Base-by-base conservation (phyloP, 1,139 yeast genomes). In the Pichia norvegensis region DNA sequence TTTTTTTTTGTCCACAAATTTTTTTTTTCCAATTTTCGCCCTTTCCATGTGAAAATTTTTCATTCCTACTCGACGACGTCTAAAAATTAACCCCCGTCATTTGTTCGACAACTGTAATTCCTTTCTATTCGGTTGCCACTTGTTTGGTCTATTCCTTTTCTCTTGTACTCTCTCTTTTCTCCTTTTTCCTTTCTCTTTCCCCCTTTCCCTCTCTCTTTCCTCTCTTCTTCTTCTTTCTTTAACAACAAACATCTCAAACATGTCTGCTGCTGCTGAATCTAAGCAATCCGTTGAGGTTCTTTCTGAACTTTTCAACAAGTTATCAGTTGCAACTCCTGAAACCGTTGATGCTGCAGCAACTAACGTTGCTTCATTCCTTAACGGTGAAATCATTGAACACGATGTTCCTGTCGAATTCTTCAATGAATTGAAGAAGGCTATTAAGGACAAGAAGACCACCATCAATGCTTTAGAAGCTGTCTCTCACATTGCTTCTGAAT, bases 301-400 rank as follows among this genome's bases (percentile, higher is more conserved):
- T 72, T 77, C 84, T 69, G 96, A 92, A 76, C 85, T 92, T 67
- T 86, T 92, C 75, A 77, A 84, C 73, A 86, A 87, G 77, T 79
- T 92, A 67, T 74, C 92, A 69, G 86, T 92, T 68, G 95, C 97
- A 63, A 67, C 82, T 58, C 68, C 79, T 48, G 96, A 87, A 63
- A 83, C 81, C 67, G 81, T 90, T 71, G 81, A 79, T 55, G 82
- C 78, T 66, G 94, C 95, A 67, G 94, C 97, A 67, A 69, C 84
- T 63, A 87, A 86, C 68, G 85, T 92, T 65, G 80, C 97, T 58
- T 80, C 95, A 54, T 90, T 92, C 77, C 79, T 92, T 72, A 92
- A 90, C 74, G 95, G 97, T 59, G 86, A 94, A 64, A 88, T 90
- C 72, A 92, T 90, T 69, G 98, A 92, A 76, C 97, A 92, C 73